Evolutionary conservation across 495 filamentous ascomycete genomes (phyloP), one percentile per base, ranked within the genome.

Genomic region (Cenococcum geophilum): DNA sequence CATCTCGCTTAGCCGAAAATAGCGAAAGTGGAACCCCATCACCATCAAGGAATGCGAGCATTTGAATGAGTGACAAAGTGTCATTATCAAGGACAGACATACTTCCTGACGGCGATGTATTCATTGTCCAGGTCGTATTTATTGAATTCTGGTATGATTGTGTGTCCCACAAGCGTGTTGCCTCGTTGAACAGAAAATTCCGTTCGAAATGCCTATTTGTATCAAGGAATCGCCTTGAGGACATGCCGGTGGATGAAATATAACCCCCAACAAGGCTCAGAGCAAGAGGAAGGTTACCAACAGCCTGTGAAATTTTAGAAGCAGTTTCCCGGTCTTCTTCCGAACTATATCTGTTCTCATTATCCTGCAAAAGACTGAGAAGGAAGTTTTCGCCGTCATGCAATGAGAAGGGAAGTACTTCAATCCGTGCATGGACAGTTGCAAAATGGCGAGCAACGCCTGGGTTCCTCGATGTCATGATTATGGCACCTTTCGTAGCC

Each of bases 281-380:
- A n/a, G 45, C 45, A n/a, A 49, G 45, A n/a, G 45, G 45, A 49
- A 49, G 9, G 9, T 49, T 49, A 9, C 45, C 45, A 9, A 49
- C 45, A 10, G 45, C 45, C 6, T 18, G 18, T 20, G 16, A 8
- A 22, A 49, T 16, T 9, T 18, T 22, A 20, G 9, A 18, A 18
- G 45, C 45, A 22, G 16, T 22, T 20, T 9, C 22, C 5, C 16
- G 45, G 5, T 18, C 45, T 22, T 49, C 16, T 3, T 2, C n/a
- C 5, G 45, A 22, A 14, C 18, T 49, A 5, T 14, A 18, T 18
- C 27, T 14, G n/a, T 18, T 16, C 16, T 49, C 45, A 9, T 14
- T 18, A 22, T 49, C 45, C 18, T 49, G 9, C 16, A 18, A 49
- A 49, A 5, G 18, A 8, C 5, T 49, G n/a, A 49, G 45, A 18